phyloP scores from a whole-genome alignment of 2,329 filamentous ascomycete genomes.

The Chrysoporthe austroafricana region DNA sequence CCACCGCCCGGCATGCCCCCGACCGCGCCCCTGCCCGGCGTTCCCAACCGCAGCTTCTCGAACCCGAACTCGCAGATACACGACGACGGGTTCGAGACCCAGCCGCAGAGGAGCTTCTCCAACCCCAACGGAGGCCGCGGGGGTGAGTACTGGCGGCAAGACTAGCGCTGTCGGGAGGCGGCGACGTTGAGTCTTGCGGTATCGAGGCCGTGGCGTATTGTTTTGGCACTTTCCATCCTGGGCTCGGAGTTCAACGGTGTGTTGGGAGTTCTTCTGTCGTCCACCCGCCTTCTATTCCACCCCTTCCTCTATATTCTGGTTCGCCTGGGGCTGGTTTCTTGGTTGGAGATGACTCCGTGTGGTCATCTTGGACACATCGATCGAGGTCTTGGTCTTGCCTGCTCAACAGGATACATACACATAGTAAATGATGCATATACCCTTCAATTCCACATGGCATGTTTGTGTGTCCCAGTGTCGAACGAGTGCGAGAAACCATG shows the following conservation, averaged over 20 bases:
- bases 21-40: conserved; percentile 9
- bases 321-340: background rate
- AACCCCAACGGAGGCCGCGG: conserved; percentile 5
- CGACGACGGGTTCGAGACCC: background rate
- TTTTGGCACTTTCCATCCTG: conserved; percentile 3
- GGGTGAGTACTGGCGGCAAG: conserved; percentile 7
- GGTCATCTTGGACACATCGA: conserved; percentile 7
- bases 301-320: conserved; percentile 1
- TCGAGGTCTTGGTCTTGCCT: background rate
- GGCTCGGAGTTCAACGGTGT: conserved; percentile 12
- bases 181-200: background rate
- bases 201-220: background rate
- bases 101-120: conserved; percentile 15
- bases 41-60: background rate
- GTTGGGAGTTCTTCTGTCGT: conserved; percentile 4
- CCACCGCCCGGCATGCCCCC: conserved; percentile 12
- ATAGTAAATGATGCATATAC: conserved; percentile 14
- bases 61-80: background rate
- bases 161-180: background rate
- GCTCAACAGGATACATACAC: background rate
- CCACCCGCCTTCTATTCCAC: background rate
- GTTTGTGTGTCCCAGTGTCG: background rate
- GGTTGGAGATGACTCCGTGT: background rate
- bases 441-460: background rate
- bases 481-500: background rate